Evolutionary conservation across 139 green algal genomes (phyloP).

Genomic region (Coelastrella sp.): DNA sequence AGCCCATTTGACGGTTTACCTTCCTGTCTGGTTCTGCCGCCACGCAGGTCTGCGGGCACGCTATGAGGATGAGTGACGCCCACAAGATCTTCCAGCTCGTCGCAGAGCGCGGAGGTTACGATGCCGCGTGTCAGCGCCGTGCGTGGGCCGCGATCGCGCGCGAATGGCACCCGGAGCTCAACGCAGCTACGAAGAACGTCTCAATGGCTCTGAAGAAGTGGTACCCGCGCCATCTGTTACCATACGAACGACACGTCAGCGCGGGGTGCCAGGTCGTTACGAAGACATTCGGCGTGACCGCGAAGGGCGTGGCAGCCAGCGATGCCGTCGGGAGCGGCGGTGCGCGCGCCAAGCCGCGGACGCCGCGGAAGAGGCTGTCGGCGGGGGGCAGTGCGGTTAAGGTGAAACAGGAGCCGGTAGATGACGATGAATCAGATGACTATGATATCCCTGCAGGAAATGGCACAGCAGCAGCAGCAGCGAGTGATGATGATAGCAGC

Average conservation of each 20-base stretch:
- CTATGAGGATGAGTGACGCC: not conserved
- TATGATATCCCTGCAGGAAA: not conserved
- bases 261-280: not conserved
- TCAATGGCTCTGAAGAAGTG: not conserved
- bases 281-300: not conserved
- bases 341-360: not conserved
- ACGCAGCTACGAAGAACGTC: not conserved
- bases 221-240: not conserved
- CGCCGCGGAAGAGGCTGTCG: not conserved
- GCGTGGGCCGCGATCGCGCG: conserved; percentile 6
- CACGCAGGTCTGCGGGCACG: conserved; percentile 8
- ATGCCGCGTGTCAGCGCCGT: not conserved
- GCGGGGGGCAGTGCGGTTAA: not conserved
- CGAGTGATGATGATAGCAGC: not conserved
- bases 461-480: not conserved
- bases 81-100: conserved; percentile 26
- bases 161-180: not conserved
- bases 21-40: not conserved
- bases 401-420: conserved; percentile 6
- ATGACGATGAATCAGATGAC: not conserved
- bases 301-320: not conserved
- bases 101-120: conserved; percentile 14
- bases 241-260: conserved; percentile 18
- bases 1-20: not conserved
- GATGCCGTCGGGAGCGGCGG: not conserved